These are phyloP conservation scores for Lactarius sanguifluus DNA, from an alignment of 768 basidiomycete genomes.

Conservation along the genomic window DNA sequence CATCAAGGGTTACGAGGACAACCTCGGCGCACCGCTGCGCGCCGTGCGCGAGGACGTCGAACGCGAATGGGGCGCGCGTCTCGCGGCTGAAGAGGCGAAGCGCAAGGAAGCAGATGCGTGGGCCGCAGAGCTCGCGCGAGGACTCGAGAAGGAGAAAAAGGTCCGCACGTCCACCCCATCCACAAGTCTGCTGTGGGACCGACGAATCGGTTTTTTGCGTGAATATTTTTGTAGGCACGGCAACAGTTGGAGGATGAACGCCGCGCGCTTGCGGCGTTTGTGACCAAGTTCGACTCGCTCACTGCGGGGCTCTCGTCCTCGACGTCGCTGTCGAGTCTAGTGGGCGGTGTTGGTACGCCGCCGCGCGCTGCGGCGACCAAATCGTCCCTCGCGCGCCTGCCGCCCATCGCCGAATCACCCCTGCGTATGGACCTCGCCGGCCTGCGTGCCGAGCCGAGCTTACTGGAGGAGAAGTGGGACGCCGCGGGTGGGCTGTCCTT, in stretches of 20 bases:
- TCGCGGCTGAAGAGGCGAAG: slow-evolving; percentile 57
- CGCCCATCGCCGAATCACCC: slow-evolving; percentile 47
- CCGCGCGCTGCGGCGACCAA: slow-evolving; percentile 35
- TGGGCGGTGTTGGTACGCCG: slow-evolving; percentile 11
- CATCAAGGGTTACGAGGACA: slow-evolving; percentile 70
- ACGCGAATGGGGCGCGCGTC: slow-evolving; percentile 61
- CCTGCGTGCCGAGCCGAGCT: slow-evolving; percentile 35
- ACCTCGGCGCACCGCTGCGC: slow-evolving; percentile 64
- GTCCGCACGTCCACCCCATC: slow-evolving; percentile 35
- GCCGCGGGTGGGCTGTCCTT: slow-evolving; percentile 24
- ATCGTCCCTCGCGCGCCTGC: slow-evolving; percentile 31
- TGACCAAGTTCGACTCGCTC: slow-evolving; percentile 76
- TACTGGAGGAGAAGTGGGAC: slow-evolving; percentile 41
- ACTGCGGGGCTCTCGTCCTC: slow-evolving; percentile 42
- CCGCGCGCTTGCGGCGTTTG: slow-evolving; percentile 74
- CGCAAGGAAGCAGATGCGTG: slow-evolving; percentile 71
- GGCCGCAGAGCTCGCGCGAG: slow-evolving; percentile 70
- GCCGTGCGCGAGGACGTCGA: slow-evolving; percentile 72
- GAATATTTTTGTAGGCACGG: slow-evolving; percentile 42
- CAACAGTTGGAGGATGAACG: slow-evolving; percentile 74
- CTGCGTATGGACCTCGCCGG: slow-evolving; percentile 45
- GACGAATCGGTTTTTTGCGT: slow-evolving; percentile 2
- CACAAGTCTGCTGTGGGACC: background rate
- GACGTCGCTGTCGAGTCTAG: slow-evolving; percentile 8
- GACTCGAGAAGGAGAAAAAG: slow-evolving; percentile 79